phyloP scores from a whole-genome alignment of 208 protist species.

The Trypanosoma avium region DNA sequence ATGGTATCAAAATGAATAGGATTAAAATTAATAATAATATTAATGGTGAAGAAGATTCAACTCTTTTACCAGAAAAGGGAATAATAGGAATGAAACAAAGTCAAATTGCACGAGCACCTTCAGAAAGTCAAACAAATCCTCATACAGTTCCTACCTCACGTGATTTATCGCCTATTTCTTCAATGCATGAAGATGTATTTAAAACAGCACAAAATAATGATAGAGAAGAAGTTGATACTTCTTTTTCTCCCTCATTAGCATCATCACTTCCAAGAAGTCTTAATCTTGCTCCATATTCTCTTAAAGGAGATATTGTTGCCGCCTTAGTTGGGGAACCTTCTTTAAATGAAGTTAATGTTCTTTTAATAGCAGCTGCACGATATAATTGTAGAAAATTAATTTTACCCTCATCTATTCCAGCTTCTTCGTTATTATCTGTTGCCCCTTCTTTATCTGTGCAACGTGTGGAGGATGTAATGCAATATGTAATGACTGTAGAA shows the following conservation, averaged over 20 bases:
- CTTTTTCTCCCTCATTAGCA: neutral
- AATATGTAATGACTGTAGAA: constrained; percentile 36
- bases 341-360: constrained; percentile 48
- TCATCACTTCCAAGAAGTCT: neutral
- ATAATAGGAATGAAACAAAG: neutral
- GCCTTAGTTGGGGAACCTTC: constrained; percentile 44
- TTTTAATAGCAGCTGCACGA: constrained; percentile 53
- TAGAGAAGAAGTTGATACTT: too few relatives aligned
- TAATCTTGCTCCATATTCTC: constrained; percentile 13
- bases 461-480: constrained; percentile 50
- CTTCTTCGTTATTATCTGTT: constrained; percentile 29
- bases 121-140: constrained; percentile 15
- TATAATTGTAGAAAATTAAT: constrained; percentile 65
- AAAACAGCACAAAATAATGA: too few relatives aligned
- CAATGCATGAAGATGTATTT: constrained; percentile 6
- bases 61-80: too few relatives aligned
- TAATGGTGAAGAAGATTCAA: neutral
- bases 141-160: constrained; percentile 25
- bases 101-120: neutral
- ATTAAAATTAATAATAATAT: neutral
- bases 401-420: constrained; percentile 41
- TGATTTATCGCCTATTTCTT: constrained; percentile 19
- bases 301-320: constrained; percentile 56
- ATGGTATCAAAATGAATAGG: too few relatives aligned
- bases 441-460: constrained; percentile 47